These are phyloP conservation scores for Mollisiaceae sp. DNA, from an alignment of 2,329 filamentous ascomycete genomes.

Conservation along the genomic window DNA sequence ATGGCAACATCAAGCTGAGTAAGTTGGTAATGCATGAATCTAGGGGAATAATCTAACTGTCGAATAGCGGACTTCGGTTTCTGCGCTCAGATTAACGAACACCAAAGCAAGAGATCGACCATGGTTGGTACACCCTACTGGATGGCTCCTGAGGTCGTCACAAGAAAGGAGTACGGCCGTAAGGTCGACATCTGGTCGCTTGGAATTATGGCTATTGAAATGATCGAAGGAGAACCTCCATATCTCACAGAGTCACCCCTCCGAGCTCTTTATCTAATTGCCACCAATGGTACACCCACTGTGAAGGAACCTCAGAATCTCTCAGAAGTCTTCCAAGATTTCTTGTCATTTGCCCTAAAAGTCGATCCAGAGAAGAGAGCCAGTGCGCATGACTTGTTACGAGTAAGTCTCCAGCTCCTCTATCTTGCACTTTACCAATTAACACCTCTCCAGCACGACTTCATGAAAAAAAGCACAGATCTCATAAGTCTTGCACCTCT, in stretches of 20 bases:
- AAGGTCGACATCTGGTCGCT: constrained; percentile 99
- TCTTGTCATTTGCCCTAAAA: constrained; percentile 89
- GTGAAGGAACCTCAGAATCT: constrained; percentile 93
- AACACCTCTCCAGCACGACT: constrained; percentile 65
- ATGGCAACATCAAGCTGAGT: constrained; percentile 98
- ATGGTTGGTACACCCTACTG: constrained; percentile 99
- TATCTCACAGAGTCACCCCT: constrained; percentile 95
- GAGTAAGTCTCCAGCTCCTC: constrained; percentile 66
- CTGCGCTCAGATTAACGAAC: constrained; percentile 97
- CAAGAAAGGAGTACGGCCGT: constrained; percentile 93
- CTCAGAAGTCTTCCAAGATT: constrained; percentile 84
- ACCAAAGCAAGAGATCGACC: constrained; percentile 94
- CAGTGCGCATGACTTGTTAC: constrained; percentile 89
- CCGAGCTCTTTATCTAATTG: constrained; percentile 92
- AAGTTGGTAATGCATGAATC: constrained; percentile 46
- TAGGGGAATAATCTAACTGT: constrained; percentile 41
- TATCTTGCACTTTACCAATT: not conserved
- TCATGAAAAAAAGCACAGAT: constrained; percentile 78
- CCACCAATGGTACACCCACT: constrained; percentile 91
- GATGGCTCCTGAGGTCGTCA: constrained; percentile 99
- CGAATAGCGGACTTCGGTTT: constrained; percentile 91
- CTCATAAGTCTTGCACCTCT: constrained; percentile 81
- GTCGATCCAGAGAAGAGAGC: constrained; percentile 97
- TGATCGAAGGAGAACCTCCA: constrained; percentile 98
- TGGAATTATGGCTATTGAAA: constrained; percentile 99